Evolutionary conservation across 192 early-diverging fungal species (phyloP), one percentile per base, ranked within the genome.

Genomic region (Polychytrium aggregatum): DNA sequence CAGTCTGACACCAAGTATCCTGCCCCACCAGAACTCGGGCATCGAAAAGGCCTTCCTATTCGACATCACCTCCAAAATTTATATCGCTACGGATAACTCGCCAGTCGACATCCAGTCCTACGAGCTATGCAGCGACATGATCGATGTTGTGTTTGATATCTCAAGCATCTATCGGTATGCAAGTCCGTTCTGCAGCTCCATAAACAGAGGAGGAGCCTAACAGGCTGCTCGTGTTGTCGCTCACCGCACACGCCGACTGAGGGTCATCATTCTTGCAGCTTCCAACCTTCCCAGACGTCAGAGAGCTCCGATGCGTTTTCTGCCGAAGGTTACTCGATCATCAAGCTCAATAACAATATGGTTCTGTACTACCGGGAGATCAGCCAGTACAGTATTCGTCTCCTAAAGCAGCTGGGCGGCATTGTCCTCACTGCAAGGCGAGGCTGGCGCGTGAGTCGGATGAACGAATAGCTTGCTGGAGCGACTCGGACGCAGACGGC

Each of bases 1-100:
- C n/a, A n/a, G n/a, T n/a, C n/a, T n/a, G n/a, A n/a, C n/a, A n/a
- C n/a, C n/a, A n/a, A n/a, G n/a, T n/a, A n/a, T 9, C 17, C n/a
- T n/a, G n/a, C n/a, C n/a, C n/a, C n/a, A n/a, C n/a, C 51, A 91
- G 86, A 90, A 84, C 52, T 93, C 92, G 20, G 84, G 85, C 8
- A 86, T 98, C 44, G 94, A 98, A 60, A 98, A 98, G 60, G 90
- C 88, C 20, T 96, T 92, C 55, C 64, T 98, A 41, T 91, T 98
- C 52, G 94, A 98, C 57, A 70, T 82, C 3, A 39, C 71, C 25
- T 85, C 87, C 16, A 92, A 93, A 56, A 83, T 96, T 26, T 98
- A 96, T 57, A 81, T 98, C 47, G 90, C 94, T 3, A 96, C 88
- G 3, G 94, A 98, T 49, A 80, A 79, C 47, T 89, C 91, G 8